phyloP scores from a whole-genome alignment of 768 basidiomycete species.

The Agrocybe praecox region DNA sequence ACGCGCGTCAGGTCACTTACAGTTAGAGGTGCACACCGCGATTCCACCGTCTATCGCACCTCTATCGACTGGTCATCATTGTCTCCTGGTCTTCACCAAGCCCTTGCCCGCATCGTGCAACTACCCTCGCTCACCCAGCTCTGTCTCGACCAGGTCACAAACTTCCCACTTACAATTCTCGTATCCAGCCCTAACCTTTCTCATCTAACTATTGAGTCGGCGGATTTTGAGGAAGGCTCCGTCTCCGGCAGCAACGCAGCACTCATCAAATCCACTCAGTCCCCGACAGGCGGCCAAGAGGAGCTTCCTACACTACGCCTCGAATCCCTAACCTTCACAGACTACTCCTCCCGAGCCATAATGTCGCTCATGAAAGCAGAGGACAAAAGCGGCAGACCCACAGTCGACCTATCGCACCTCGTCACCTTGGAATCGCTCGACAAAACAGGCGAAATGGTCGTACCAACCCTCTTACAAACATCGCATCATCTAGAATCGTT shows the following conservation, averaged over 20 bases:
- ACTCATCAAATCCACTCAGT: neutral
- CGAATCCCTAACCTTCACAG: conserved; percentile 4
- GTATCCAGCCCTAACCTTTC: neutral
- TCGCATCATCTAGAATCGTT: conserved; percentile 2
- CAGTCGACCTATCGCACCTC: conserved; percentile 3
- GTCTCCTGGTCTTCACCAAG: neutral
- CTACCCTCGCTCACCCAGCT: neutral
- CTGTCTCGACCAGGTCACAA: conserved; percentile 1
- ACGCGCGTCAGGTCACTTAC: neutral
- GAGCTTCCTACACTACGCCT: neutral
- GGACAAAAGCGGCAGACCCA: neutral
- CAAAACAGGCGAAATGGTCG: conserved; percentile 6
- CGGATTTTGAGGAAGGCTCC: conserved; percentile 2
- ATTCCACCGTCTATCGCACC: neutral
- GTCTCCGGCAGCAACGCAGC: neutral
- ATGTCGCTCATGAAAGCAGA: neutral
- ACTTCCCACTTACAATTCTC: conserved; percentile 1
- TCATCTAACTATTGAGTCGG: conserved; percentile 5
- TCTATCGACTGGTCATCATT: conserved; percentile 1
- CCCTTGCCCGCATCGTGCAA: neutral
- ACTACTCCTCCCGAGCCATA: conserved; percentile 7
- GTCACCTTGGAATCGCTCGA: neutral
- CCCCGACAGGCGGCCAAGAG: neutral
- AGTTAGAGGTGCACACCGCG: neutral
- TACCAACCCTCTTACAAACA: neutral